Evolutionary conservation across 176 grass and related monocot species (phyloP).

Genomic region (Hyparrhenia diplandra): DNA sequence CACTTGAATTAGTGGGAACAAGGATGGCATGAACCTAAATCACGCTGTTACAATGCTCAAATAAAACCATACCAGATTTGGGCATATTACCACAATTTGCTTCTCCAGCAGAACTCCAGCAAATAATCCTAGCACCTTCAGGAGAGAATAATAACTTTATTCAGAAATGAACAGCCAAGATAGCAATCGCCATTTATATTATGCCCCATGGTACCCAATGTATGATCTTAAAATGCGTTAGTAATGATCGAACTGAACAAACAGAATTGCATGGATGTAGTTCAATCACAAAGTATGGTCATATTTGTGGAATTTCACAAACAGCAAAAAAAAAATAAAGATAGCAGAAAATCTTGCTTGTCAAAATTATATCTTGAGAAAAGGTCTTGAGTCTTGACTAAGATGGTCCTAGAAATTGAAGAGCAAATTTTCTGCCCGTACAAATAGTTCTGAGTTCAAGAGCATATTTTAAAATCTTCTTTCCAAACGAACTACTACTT

Average conservation of each 20-base stretch:
- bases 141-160: constrained; percentile 31
- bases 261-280: constrained; percentile 1
- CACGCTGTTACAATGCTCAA: constrained; percentile 5
- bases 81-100: constrained; percentile 84
- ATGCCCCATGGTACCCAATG: not conserved
- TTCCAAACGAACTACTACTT: not conserved
- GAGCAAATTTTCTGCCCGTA: not conserved
- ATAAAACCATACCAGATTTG: constrained; percentile 77
- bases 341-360: not conserved
- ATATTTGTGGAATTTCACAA: not conserved
- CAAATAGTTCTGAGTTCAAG: not conserved
- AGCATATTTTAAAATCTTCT: not conserved
- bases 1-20: constrained; percentile 38
- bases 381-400: not conserved
- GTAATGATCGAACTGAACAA: not conserved
- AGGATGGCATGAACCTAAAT: constrained; percentile 14
- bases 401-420: not conserved
- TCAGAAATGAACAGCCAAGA: constrained; percentile 17
- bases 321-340: not conserved
- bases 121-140: constrained; percentile 83
- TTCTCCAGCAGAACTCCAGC: constrained; percentile 87
- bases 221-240: not conserved
- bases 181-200: not conserved
- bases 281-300: too few relatives aligned
- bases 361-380: not conserved